Conservation (phyloP, 352 stramenopile species). For the Globisporangium rhizosaccharum region DNA sequence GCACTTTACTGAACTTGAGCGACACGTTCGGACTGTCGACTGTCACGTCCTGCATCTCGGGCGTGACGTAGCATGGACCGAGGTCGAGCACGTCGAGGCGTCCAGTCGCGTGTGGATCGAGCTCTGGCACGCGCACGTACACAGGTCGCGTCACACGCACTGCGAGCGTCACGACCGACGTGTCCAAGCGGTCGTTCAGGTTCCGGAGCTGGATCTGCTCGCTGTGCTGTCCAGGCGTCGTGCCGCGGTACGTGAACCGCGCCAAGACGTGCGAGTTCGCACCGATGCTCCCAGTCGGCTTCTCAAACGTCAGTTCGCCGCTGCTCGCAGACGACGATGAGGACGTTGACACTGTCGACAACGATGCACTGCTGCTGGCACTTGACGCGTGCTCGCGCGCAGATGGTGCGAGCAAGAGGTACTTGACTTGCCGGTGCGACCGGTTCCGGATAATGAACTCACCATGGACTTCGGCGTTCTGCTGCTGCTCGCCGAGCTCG, state of each 20-base stretch:
- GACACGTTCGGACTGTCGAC: slow-evolving; percentile 69
- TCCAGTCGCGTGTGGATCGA: slow-evolving; percentile 73
- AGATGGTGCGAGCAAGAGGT: slow-evolving; percentile 54
- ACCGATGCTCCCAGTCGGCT: slow-evolving; percentile 63
- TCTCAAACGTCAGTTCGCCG: slow-evolving; percentile 71
- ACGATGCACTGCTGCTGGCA: slow-evolving; percentile 7
- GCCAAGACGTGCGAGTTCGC: slow-evolving; percentile 39
- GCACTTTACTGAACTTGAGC: slow-evolving; percentile 83
- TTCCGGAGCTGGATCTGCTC: slow-evolving; percentile 82
- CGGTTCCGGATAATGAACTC: slow-evolving; percentile 67
- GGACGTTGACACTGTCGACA: slow-evolving; percentile 1
- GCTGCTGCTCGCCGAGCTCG: slow-evolving; percentile 77
- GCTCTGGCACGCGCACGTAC: slow-evolving; percentile 78
- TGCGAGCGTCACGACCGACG: slow-evolving; percentile 53
- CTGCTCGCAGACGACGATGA: not conserved
- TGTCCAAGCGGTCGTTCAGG: slow-evolving; percentile 76
- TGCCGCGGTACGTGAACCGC: slow-evolving; percentile 67
- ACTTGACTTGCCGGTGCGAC: slow-evolving; percentile 64
- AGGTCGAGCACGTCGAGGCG: slow-evolving; percentile 71
- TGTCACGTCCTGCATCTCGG: slow-evolving; percentile 77
- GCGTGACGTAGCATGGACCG: slow-evolving; percentile 78
- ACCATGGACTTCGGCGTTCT: slow-evolving; percentile 48
- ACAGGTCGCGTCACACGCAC: slow-evolving; percentile 72
- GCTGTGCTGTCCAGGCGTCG: slow-evolving; percentile 57
- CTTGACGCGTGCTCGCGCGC: slow-evolving; percentile 24